Conservation (phyloP, 2,329 filamentous ascomycete genomes). For the Sclerotinia borealis region DNA sequence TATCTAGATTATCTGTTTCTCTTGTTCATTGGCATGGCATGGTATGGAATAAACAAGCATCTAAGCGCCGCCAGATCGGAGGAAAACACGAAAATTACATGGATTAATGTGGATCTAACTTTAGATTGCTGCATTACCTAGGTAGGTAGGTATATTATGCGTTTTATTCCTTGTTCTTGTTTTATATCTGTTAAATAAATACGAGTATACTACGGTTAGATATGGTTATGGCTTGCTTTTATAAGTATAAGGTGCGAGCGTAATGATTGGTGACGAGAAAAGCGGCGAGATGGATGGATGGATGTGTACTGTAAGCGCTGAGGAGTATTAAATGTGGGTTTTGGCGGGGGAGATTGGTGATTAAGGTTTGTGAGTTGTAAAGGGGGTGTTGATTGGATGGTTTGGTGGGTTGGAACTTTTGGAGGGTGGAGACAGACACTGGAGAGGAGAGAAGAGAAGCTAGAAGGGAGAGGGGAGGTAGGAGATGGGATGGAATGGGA, state of each 20-base stretch:
- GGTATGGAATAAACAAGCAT: no score
- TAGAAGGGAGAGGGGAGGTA: not conserved
- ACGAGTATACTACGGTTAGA: not conserved
- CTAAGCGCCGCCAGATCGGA: conserved; percentile 11
- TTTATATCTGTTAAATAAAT: no score
- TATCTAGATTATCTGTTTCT: not conserved
- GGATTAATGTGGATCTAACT: no score
- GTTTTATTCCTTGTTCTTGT: no score
- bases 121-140: no score
- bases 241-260: not conserved
- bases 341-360: not conserved
- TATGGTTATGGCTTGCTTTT: not conserved
- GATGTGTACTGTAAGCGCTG: conserved; percentile 3
- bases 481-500: not conserved
- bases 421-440: no score
- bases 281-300: no score
- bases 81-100: no score
- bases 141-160: no score
- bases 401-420: not conserved
- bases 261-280: not conserved
- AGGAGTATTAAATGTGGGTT: not conserved
- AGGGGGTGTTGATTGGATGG: not conserved
- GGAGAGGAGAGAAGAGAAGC: no score
- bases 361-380: not conserved
- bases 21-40: no score